Base-by-base conservation (phyloP, 306 rosid genomes). In the Vicia villosa region DNA sequence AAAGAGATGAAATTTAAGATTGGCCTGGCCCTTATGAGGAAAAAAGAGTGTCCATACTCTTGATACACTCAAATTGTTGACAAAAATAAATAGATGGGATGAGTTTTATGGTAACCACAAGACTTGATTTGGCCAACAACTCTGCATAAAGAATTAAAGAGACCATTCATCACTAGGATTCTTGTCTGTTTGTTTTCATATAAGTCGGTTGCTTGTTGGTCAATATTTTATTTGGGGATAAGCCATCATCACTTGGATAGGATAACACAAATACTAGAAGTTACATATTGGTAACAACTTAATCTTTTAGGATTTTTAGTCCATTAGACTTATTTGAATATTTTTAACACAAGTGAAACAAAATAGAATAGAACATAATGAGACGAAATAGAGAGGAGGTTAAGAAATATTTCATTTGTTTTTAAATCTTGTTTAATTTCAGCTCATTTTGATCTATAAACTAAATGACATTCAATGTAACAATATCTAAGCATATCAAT, bases 141-240 rank as follows among this genome's bases (percentile, higher is more conserved):
- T 69, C 38, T 46, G 61, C 42, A 38, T 49, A 70, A 49, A 65
- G 24, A 55, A 22, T 57, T 70, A 63, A 74, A 56, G 22, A 8
- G 61, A 55, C 55, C 63, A 62, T 43, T 51, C 54, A 47, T 28
- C 42, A 38, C 70, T 30, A 51, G 51, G 22, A 41, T 16, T 58
- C 40, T 24, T 47, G 80, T 76, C 63, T 65, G 41, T 47, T 30
- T 70, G 17, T 75, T 50, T 66, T 47, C 67, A n/a, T 50, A 47
- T 42, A 59, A 68, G 68, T 40, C 17, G 76, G 81, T 81, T 71
- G 41, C 63, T 43, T 80, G 54, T 32, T 68, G 47, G 17, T 43
- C 61, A 40, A 74, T 54, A 56, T 77, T 74, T 71, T 78, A 66
- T 63, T 22, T 49, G 52, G 41, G 54, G 74, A 79, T 66, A 84